These are phyloP conservation scores for Mycena polygramma DNA, from an alignment of 768 basidiomycete species.

Conservation along the genomic window DNA sequence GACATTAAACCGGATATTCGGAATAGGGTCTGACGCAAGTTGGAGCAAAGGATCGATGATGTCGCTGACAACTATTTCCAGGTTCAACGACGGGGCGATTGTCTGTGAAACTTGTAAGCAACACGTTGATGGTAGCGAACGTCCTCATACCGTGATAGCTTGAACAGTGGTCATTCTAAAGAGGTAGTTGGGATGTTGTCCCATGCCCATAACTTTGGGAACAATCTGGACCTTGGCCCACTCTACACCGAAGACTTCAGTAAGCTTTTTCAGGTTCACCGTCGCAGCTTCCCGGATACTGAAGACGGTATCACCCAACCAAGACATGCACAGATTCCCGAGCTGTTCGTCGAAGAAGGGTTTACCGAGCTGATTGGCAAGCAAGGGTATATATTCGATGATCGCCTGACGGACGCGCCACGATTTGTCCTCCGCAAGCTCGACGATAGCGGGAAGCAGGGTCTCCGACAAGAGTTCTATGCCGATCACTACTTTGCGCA, in stretches of 20 bases:
- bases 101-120: conserved; percentile 66
- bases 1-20: conserved; percentile 99
- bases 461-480: conserved; percentile 95
- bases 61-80: conserved; percentile 86
- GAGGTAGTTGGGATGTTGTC: conserved; percentile 95
- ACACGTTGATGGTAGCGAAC: conserved; percentile 25
- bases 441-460: conserved; percentile 96
- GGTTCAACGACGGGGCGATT: conserved; percentile 90
- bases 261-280: conserved; percentile 94
- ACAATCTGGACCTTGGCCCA: conserved; percentile 96
- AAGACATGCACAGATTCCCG: conserved; percentile 97
- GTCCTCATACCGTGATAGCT: conserved; percentile 87
- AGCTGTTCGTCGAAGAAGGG: conserved; percentile 98
- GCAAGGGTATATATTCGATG: conserved; percentile 99
- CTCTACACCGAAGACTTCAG: conserved; percentile 98
- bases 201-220: conserved; percentile 98
- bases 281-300: conserved; percentile 99
- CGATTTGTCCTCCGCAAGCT: conserved; percentile 98
- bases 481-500: conserved; percentile 82
- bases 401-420: conserved; percentile 99
- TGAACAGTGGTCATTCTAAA: conserved; percentile 99
- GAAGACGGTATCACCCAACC: conserved; percentile 98
- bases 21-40: conserved; percentile 91
- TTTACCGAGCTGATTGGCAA: conserved; percentile 97
- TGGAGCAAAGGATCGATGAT: conserved; percentile 88